phyloP scores from a whole-genome alignment of 2,329 filamentous ascomycete species.

The Diplodia mutila region DNA sequence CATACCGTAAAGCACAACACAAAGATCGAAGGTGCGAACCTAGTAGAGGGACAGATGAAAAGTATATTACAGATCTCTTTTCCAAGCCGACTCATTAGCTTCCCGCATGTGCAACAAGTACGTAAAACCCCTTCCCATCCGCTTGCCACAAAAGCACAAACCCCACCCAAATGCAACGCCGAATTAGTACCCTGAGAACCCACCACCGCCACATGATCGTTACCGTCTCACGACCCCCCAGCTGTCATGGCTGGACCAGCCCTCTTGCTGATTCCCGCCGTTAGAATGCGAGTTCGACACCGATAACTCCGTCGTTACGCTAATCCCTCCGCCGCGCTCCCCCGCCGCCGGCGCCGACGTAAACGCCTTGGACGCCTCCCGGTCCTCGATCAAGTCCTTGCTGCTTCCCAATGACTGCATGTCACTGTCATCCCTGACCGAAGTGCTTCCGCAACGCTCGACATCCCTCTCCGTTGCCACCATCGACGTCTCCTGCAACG shows the following conservation, averaged over 20 bases:
- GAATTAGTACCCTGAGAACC: not conserved
- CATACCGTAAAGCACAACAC: too few relatives aligned
- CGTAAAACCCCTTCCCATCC: not conserved
- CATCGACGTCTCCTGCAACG: not conserved
- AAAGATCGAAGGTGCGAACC: too few relatives aligned
- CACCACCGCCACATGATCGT: not conserved
- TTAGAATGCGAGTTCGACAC: not conserved
- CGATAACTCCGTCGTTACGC: not conserved
- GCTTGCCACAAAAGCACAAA: not conserved
- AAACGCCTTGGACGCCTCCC: not conserved
- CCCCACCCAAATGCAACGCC: not conserved
- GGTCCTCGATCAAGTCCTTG: constrained; percentile 7
- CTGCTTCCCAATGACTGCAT: not conserved
- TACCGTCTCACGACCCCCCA: not conserved
- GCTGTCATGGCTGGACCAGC: not conserved
- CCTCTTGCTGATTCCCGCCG: not conserved
- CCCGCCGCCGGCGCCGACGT: not conserved
- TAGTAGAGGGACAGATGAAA: too few relatives aligned
- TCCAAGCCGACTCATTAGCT: not conserved
- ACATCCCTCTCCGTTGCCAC: not conserved
- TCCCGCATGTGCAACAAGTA: not conserved
- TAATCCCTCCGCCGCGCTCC: not conserved
- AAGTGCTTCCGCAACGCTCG: not conserved
- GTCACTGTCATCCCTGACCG: not conserved
- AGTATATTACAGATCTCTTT: not conserved